Evolutionary conservation across 345 rosid species (phyloP), one percentile per base, ranked within the genome.

Genomic region (Euphorbia tirucalli): DNA sequence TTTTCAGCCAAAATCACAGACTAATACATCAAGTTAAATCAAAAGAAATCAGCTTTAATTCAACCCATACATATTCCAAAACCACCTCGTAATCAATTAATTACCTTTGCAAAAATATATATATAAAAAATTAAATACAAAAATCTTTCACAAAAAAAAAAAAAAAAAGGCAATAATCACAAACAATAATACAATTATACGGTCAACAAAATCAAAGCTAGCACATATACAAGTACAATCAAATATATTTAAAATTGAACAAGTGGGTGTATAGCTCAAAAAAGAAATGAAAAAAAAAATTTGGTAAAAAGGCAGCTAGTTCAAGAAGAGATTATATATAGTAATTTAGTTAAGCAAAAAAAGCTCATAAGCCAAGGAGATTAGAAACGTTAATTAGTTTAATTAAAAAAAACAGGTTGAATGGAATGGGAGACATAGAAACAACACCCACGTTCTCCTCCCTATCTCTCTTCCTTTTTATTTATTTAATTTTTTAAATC

Each of bases 361-460:
- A 80, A 80, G 93, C 92, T 79, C 92, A 72, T 74, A 80, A 90
- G 93, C 91, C 95, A 84, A 90, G 92, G 72, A 78, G 86, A 88
- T n/a, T n/a, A n/a, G n/a, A n/a, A n/a, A n/a, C n/a, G n/a, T n/a
- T n/a, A n/a, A n/a, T n/a, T n/a, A n/a, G n/a, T n/a, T 85, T 78
- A 77, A 70, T 75, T 73, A 39, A 68, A 83, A 82, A 52, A 50
- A 52, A 80, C 78, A 41, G 41, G 30, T 43, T 55, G 65, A 32
- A 66, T 60, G 74, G 60, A 79, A 84, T 85, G 89, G 89, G 89
- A 86, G 96, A 90, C 96, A 88, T 83, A 78, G 89, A 82, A 89
- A 88, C 98, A 87, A 80, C 83, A 59, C 90, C 92, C 97, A 90
- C 94, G 96, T 93, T 93, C 94, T 77, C 76, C 79, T 81, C n/a